These are phyloP conservation scores for Cyclotella baltica DNA, from an alignment of 108 stramenopile species.

Conservation along the genomic window DNA sequence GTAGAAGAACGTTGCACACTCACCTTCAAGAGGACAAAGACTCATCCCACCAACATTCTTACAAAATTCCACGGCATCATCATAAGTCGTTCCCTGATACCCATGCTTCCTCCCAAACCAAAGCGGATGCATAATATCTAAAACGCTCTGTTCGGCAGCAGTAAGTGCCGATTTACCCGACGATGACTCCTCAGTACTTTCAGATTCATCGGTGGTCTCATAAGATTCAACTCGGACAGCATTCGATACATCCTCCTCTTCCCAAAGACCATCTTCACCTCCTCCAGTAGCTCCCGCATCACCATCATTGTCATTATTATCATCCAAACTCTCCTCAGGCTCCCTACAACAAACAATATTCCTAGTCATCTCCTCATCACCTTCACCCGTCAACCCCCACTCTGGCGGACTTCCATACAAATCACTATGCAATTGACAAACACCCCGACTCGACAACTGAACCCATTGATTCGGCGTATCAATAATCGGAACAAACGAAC, in stretches of 20 bases:
- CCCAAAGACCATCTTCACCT: not conserved
- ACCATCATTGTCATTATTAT: too few species aligned
- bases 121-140: constrained; percentile 17
- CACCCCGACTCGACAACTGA: constrained; percentile 13
- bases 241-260: not conserved
- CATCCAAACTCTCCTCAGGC: not conserved
- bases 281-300: too few species aligned
- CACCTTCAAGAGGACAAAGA: constrained; percentile 37
- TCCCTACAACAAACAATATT: constrained; percentile 41
- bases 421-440: constrained; percentile 10
- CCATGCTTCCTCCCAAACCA: constrained; percentile 45
- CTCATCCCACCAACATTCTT: constrained; percentile 29
- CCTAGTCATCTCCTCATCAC: constrained; percentile 41
- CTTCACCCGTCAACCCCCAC: constrained; percentile 36
- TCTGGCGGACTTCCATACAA: constrained; percentile 17
- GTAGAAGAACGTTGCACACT: too few species aligned
- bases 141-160: constrained; percentile 22
- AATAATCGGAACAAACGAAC: constrained; percentile 19
- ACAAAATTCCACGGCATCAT: constrained; percentile 38
- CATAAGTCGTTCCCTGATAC: constrained; percentile 39
- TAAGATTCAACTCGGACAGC: not conserved
- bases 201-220: not conserved
- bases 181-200: not conserved
- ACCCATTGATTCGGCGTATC: constrained; percentile 29
- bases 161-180: constrained; percentile 19